These are phyloP conservation scores for Aspergillus cavernicola DNA, from an alignment of 495 filamentous ascomycete genomes.

Conservation along the genomic window DNA sequence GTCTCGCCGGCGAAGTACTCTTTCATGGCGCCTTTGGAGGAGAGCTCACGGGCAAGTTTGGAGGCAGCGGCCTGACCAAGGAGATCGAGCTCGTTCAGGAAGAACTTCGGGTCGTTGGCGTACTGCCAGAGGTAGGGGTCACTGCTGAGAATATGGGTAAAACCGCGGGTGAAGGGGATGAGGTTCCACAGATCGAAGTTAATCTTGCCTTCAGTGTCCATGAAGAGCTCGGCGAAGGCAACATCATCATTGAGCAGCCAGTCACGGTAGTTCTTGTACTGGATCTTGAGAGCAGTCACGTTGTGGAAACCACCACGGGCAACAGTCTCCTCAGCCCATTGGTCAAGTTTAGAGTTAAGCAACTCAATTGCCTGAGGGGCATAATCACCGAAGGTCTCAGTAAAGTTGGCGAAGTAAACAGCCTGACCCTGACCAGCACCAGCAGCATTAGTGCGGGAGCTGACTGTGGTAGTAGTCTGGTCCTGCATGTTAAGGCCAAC, in stretches of 20 bases:
- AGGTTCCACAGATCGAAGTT: constrained; percentile 37
- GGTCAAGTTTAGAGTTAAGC: constrained; percentile 23
- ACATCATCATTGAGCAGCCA: constrained; percentile 27
- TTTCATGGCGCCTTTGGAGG: constrained; percentile 25
- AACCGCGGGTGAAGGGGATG: constrained; percentile 51
- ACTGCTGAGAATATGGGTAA: constrained; percentile 39
- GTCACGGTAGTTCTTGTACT: constrained; percentile 28
- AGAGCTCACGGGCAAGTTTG: constrained; percentile 44
- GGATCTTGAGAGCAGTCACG: constrained; percentile 20
- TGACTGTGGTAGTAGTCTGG: constrained; percentile 29
- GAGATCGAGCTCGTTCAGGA: constrained; percentile 44
- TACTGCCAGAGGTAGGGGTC: constrained; percentile 35
- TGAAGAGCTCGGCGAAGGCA: constrained; percentile 26
- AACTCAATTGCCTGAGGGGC: constrained; percentile 13
- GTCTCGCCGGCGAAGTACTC: constrained; percentile 34
- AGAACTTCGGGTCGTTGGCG: constrained; percentile 48
- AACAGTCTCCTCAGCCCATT: constrained; percentile 26
- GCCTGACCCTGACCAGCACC: constrained; percentile 25
- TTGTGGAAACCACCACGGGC: constrained; percentile 28
- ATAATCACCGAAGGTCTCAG: constrained; percentile 22
- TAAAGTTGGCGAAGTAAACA: constrained; percentile 27
- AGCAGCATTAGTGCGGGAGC: constrained; percentile 2
- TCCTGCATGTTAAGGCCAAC: constrained; percentile 47
- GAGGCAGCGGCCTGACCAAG: constrained; percentile 47
- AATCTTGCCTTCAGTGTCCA: constrained; percentile 31